Base-by-base conservation (phyloP, 345 rosid genomes). In the Alliaria petiolata region DNA sequence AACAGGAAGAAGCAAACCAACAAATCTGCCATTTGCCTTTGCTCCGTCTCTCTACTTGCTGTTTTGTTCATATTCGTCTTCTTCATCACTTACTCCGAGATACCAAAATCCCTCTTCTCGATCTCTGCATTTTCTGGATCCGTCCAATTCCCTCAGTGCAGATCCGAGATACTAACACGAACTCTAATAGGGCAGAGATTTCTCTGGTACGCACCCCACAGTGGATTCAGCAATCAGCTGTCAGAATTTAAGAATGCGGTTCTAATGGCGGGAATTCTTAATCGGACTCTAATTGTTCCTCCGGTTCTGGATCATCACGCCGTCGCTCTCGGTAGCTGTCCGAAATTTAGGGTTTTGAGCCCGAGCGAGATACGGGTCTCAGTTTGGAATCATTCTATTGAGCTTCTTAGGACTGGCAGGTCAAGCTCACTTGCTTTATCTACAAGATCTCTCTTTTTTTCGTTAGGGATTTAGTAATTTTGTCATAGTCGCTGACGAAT, bases 151-250 rank as follows among this genome's bases (percentile, higher is more conserved):
- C 70, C 89, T 8, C 85, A 74, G 52, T 85, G 90, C 84, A 67
- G 55, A 69, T 67, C 75, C 68, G 55, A 73, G 19, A 73, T 14
- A 40, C 71, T 74, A 9, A 0, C 76, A 4, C 74, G 52, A 14
- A 12, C 63, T 54, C 68, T 57, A 8, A 55, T 51, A 4, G 82
- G 72, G n/a, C 81, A 82, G 62, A 86, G 67, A 31, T 93, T 89
- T 78, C 83, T 91, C 9, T 87, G 80, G 81, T 91, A 89, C 63
- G 86, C 96, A 14, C 97, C 97, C 0, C 98, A 91, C 79, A 93
- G 98, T 65, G 98, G 98, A 67, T 91, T 93, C 81, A 89, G 92
- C 80, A 91, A 95, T 79, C 99, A 95, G 88, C 83, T 91, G 0
- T 86, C 95, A 3, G 99, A 91, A 79, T 86, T 95, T 77, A 89